Evolutionary conservation across 345 rosid genomes (phyloP), one percentile per base, ranked within the genome.

Genomic region (Corchorus olitorius): DNA sequence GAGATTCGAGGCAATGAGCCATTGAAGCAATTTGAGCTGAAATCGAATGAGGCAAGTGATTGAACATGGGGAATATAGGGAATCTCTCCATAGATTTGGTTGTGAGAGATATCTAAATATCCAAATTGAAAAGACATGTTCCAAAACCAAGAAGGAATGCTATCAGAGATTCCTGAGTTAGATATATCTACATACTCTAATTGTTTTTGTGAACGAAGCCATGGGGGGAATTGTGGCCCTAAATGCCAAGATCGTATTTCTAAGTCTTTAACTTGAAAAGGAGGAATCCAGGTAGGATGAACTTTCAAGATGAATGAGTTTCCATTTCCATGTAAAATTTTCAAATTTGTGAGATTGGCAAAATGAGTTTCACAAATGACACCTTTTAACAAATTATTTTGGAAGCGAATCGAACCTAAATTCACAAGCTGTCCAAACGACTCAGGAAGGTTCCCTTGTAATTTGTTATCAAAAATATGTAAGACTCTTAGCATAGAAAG

Each of bases 1-100:
- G 87, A 80, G 88, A 86, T 84, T 59, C 56, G 77, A 34, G 90
- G 94, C 16, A 85, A 75, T 16, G 81, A 60, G 22, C 92, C 92
- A 37, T 84, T 69, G 71, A 87, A 87, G 59, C 33, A 62, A 78
- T 88, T 82, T 46, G 82, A 82, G 75, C 87, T 84, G 55, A 88
- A 72, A 48, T 88, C 85, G 66, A 86, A 68, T 43, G 4, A 20
- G 1, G 61, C 34, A 19, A 4, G 12, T 7, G 33, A 52, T 27
- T 76, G 67, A 83, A 16, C 39, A 83, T 76, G 9, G 77, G 86
- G 73, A 56, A 85, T 27, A 16, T 37, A 77, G 46, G 90, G 85
- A 34, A 85, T 52, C 9, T 58, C 76, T 20, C 87, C 88, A 64
- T 78, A 75, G 82, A 88, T 81, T 65, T 83, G 79, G 48, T 87